Base-by-base conservation (phyloP, 2,329 filamentous ascomycete species). In the Cryphonectria japonica region DNA sequence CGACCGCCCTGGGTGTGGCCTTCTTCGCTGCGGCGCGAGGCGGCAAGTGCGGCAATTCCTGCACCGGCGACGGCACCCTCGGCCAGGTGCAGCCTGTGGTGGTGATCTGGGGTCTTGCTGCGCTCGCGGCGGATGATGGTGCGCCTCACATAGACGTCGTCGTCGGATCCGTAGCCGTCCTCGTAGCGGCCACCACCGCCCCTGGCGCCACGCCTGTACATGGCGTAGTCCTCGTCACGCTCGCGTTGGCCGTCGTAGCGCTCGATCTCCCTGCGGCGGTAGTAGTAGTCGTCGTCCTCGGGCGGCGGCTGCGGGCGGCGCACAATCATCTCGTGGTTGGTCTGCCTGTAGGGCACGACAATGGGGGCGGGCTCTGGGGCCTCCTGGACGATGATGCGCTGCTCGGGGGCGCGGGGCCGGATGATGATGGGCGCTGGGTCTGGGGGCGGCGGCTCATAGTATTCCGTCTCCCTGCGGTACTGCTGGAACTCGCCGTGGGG, bases 51-150 rank as follows among this genome's bases (percentile, higher is more conserved):
- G 14, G 87, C 86, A 9, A 89, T 79, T 65, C 89, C 89, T 26
- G 89, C 89, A 22, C 88, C 89, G 39, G 89, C 89, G 22, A 91
- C 82, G 13, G 88, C 89, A n/a, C 89, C 89, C 76, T 90, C 88
- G 32, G 89, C 89, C 6, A 91, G 78, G 74, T 90, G 86, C 59
- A 86, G 86, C 77, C 85, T 89, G 74, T 87, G 87, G 73, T 88
- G 84, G 66, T 84, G 80, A 57, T 83, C 83, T 5, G 83, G 80
- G 74, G 85, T 86, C 16, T 81, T 80, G 73, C 86, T 88, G 60
- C 85, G 82, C 26, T 87, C 86, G 29, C 85, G 84, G 26, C 82
- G 85, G 46, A 87, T 80, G 59, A 86, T 77, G 64, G 72, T 88
- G 82, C 83, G 75, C 78, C 81, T 78, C 57, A 77, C 70, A 72